Percentiles rank a stretch among this genome's conserved stretches.
phyloP scores from a whole-genome alignment of 805 yeast species.

The Pichia deserticola region DNA sequence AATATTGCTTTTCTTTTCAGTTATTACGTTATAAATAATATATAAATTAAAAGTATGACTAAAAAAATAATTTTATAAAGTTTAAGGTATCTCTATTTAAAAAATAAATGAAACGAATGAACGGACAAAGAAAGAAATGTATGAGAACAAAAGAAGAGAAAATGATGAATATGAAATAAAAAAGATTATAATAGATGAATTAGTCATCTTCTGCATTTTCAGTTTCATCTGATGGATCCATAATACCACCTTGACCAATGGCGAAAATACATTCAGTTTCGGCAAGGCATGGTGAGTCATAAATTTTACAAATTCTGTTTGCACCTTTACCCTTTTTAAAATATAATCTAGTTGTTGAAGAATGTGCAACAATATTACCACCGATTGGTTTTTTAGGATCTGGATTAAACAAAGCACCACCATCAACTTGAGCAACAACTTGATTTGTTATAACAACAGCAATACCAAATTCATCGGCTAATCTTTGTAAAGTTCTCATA shows the following conservation, averaged over 20 bases:
- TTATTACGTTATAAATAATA: no score
- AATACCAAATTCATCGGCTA: conserved; percentile 96
- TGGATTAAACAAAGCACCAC: conserved; percentile 79
- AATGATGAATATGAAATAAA: background rate
- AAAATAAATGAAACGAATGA: no score
- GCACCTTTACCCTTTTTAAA: conserved; percentile 89
- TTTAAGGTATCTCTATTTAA: no score
- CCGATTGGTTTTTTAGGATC: conserved; percentile 99
- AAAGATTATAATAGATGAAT: background rate
- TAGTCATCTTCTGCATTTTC: conserved; percentile 44
- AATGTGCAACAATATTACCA: conserved; percentile 95
- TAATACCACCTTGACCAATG: conserved; percentile 92
- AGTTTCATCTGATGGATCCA: conserved; percentile 65
- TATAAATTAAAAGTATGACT: no score
- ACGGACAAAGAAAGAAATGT: background rate
- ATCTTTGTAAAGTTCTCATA: conserved; percentile 82
- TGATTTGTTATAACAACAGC: conserved; percentile 95
- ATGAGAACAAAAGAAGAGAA: background rate
- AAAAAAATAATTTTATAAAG: no score
- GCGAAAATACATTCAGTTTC: conserved; percentile 95
- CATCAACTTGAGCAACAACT: conserved; percentile 96
- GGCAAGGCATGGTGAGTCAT: conserved; percentile 94
- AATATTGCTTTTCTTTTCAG: no score
- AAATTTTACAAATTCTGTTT: conserved; percentile 87
- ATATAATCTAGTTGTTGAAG: conserved; percentile 87